Percentiles rank a stretch among this genome's conserved stretches.
Conservation (phyloP, 176 grass and related monocot species). For the maize (Zea mays) region Zm-B73-REFERENCE-NAM-5.0 NC_050097.1:177941501-177942000, state of each 20-base stretch:
- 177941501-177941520: conserved; percentile 54
- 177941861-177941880: background rate
- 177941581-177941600: conserved; percentile 71
- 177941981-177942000: background rate
- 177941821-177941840: conserved; percentile 37
- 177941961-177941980: conserved; percentile 19
- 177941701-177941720: conserved; percentile 32
- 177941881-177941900: conserved; percentile 38
- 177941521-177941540: conserved; percentile 39
- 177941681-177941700: conserved; percentile 75
- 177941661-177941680: conserved; percentile 56
- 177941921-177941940: conserved; percentile 3
- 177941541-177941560: conserved; percentile 47
- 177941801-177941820: conserved; percentile 27
- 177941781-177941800: conserved; percentile 3
- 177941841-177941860: conserved; percentile 4
- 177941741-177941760: background rate
- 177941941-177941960: conserved; percentile 10
- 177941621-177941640: conserved; percentile 38
- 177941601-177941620: conserved; percentile 59
- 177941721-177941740: background rate
- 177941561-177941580: conserved; percentile 70
- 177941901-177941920: conserved; percentile 30
- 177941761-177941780: background rate
- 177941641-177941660: conserved; percentile 50